Evolutionary conservation across 169 alveolate genomes (phyloP), one percentile per base, ranked within the genome.

Genomic region (Cryptosporidium sp.): DNA sequence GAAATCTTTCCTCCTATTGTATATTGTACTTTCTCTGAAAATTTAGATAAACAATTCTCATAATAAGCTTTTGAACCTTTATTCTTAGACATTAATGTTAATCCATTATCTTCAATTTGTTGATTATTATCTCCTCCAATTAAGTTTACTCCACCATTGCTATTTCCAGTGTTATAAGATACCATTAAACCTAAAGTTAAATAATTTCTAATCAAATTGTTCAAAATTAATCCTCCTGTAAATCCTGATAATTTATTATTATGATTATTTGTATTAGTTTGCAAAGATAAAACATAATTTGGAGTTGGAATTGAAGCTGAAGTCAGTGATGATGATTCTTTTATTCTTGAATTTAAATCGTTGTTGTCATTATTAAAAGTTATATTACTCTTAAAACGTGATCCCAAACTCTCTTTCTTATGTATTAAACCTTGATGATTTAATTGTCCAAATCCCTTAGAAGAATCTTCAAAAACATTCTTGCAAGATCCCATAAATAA

Each of bases 211-310:
- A 59, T 9, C 23, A 80, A 35, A 41, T 80, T 80, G 12, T 65
- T 41, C 18, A 80, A 31, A 39, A 31, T 21, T 21, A 80, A 41
- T 14, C 89, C 89, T 21, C 80, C 89, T 6, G 75, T 80, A 41
- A 80, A 62, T 41, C 89, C 89, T 41, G 89, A 80, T 62, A 80
- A 37, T 10, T 26, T 80, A 9, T 55, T 55, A 18, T 65, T 75
- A 0, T 45, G 51, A 39, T 61, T 59, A 16, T 65, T 62, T 26
- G 89, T 26, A n/a, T 41, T 80, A n/a, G 89, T 80, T 37, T 80
- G 89, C 0, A 80, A 7, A 41, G 89, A 80, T 31, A 65, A 23
- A 16, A 70, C n/a, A 37, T 62, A 62, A 26, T 26, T 80, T 29
- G 86, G 58, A 23, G n/a, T 45, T 39, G 10, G 7, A 45, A 43